Evolutionary conservation across 148 eudicot genomes (phyloP).

Genomic region (Heliamphora exappendiculata): DNA sequence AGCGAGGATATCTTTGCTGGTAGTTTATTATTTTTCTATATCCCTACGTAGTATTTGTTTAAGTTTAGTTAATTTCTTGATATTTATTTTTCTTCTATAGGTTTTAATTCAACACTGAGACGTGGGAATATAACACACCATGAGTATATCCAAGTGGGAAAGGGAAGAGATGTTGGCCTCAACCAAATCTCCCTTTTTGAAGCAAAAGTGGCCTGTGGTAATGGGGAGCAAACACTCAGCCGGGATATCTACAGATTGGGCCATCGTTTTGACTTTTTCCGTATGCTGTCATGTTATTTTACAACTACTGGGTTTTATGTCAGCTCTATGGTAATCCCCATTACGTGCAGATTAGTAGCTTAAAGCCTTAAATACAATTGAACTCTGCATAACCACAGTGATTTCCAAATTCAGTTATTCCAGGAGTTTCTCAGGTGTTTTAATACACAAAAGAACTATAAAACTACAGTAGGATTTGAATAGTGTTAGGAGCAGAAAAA

Average conservation of each 20-base stretch:
- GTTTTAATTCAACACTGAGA: constrained; percentile 66
- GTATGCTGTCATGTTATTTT: constrained; percentile 60
- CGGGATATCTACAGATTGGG: constrained; percentile 68
- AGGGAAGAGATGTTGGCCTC: constrained; percentile 73
- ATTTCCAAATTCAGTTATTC: neutral
- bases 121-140: constrained; percentile 71
- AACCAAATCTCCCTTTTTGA: constrained; percentile 66
- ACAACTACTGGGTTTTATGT: constrained; percentile 64
- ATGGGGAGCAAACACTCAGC: constrained; percentile 68
- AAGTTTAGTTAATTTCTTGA: neutral
- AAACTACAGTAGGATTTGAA: too few species aligned
- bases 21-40: constrained; percentile 3
- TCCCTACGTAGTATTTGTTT: neutral
- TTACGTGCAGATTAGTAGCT: too few species aligned
- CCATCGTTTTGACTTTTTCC: constrained; percentile 67
- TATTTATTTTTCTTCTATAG: constrained; percentile 18
- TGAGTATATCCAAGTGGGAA: constrained; percentile 74
- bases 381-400: neutral
- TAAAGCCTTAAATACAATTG: neutral
- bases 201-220: constrained; percentile 67
- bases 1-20: constrained; percentile 82
- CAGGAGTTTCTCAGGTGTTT: too few species aligned
- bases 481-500: too few species aligned
- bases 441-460: too few species aligned
- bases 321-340: constrained; percentile 42